Evolutionary conservation across 2,329 filamentous ascomycete genomes (phyloP).

Genomic region (Beauveria sp.): DNA sequence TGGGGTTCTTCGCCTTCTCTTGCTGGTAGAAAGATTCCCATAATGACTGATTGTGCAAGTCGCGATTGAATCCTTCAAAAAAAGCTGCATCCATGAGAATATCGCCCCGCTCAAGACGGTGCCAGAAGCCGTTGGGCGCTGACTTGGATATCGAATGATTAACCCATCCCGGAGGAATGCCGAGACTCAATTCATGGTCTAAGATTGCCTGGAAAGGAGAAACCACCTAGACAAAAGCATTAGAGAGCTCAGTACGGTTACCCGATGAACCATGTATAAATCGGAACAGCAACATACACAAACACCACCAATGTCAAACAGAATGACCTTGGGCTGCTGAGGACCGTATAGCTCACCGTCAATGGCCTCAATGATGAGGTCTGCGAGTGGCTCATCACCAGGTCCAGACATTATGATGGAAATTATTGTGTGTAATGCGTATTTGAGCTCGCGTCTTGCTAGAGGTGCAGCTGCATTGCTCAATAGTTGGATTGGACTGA

Average conservation of each 20-base stretch:
- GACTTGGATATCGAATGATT: constrained; percentile 82
- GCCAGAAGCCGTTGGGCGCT: constrained; percentile 77
- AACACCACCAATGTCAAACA: constrained; percentile 96
- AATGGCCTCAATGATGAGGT: constrained; percentile 25
- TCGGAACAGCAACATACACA: constrained; percentile 60
- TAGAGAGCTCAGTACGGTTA: neutral
- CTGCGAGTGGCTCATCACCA: constrained; percentile 15
- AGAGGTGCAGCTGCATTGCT: neutral
- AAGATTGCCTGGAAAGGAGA: constrained; percentile 92
- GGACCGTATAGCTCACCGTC: constrained; percentile 31
- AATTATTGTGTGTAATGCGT: neutral
- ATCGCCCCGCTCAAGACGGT: constrained; percentile 77
- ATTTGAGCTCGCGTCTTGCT: neutral
- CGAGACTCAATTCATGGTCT: constrained; percentile 71
- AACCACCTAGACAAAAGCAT: constrained; percentile 52
- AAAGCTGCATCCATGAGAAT: constrained; percentile 67
- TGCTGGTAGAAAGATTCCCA: constrained; percentile 61
- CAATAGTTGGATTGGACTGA: neutral
- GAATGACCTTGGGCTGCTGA: constrained; percentile 60
- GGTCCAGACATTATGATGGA: neutral
- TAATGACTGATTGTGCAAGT: constrained; percentile 57
- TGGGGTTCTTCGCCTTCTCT: constrained; percentile 35
- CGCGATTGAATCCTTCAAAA: constrained; percentile 66
- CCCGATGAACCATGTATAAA: neutral
- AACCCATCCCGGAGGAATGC: constrained; percentile 81